Evolutionary conservation across 1,284 basidiomycete genomes (phyloP).

Genomic region (Cutaneotrichosporon sp.): DNA sequence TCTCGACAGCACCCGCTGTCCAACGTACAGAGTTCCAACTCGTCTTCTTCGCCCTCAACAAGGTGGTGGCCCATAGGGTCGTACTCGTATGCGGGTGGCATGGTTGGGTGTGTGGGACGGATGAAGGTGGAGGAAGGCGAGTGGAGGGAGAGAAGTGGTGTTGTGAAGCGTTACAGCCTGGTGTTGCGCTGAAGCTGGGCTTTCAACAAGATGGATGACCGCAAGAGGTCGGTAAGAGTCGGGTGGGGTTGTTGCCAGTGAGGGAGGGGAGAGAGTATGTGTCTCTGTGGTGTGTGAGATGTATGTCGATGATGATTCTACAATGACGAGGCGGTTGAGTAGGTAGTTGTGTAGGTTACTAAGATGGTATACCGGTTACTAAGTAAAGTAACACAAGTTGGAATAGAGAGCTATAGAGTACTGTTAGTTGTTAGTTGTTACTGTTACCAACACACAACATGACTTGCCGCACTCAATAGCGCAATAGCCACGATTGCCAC

Average conservation of each 20-base stretch:
- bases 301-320: too few species aligned
- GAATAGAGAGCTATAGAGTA: too few species aligned
- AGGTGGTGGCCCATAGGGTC: conserved; percentile 38
- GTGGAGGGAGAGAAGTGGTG: not conserved
- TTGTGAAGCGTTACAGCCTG: not conserved
- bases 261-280: too few species aligned
- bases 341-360: too few species aligned
- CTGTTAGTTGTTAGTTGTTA: too few species aligned
- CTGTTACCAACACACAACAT: too few species aligned
- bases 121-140: not conserved
- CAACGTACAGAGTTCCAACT: conserved; percentile 43
- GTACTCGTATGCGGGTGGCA: conserved; percentile 20
- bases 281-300: too few species aligned
- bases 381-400: too few species aligned
- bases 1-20: not conserved
- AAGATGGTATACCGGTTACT: too few species aligned
- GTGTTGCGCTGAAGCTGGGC: not conserved
- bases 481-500: too few species aligned
- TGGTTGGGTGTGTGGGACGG: conserved; percentile 11
- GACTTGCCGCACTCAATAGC: too few species aligned
- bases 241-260: not conserved
- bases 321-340: too few species aligned
- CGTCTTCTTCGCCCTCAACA: conserved; percentile 42
- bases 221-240: not conserved
- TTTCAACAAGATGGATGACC: not conserved